Evolutionary conservation across 148 eudicot species (phyloP).

Genomic region (Amaranthus palmeri): DNA sequence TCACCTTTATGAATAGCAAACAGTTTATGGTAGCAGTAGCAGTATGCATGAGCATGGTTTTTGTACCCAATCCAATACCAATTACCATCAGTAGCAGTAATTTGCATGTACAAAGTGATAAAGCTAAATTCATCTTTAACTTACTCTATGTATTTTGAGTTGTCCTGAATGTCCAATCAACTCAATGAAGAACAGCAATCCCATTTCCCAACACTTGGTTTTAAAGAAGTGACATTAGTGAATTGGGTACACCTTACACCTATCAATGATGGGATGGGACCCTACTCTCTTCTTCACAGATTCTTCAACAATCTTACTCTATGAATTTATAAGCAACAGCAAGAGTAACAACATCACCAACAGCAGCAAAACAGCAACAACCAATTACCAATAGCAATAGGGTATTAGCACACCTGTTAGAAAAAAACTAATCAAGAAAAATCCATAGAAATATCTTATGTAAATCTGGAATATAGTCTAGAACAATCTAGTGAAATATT

Average conservation of each 20-base stretch:
- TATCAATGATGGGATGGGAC: not conserved
- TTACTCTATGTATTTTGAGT: not conserved
- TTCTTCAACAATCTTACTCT: constrained; percentile 1
- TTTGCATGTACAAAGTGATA: too few species aligned
- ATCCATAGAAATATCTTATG: too few species aligned
- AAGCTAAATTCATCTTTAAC: too few species aligned
- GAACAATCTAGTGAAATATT: too few species aligned
- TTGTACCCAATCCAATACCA: not conserved
- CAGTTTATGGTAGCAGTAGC: too few species aligned
- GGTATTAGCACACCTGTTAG: too few species aligned
- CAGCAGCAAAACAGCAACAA: not conserved
- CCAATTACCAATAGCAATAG: too few species aligned
- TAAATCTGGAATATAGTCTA: too few species aligned
- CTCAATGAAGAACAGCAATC: not conserved
- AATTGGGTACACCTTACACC: constrained; percentile 7
- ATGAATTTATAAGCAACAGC: constrained; percentile 6
- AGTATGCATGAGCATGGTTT: too few species aligned
- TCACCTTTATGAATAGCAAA: too few species aligned
- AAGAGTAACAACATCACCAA: not conserved
- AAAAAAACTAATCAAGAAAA: too few species aligned
- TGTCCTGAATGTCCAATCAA: not conserved
- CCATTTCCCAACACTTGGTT: constrained; percentile 7
- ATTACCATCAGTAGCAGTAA: too few species aligned
- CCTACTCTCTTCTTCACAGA: not conserved
- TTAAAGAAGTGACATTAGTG: not conserved